A percentile compares a stretch with the other conserved stretches of the same genome.
phyloP scores from a whole-genome alignment of 2,329 filamentous ascomycete genomes.

The Diaporthe australafricana region DNA sequence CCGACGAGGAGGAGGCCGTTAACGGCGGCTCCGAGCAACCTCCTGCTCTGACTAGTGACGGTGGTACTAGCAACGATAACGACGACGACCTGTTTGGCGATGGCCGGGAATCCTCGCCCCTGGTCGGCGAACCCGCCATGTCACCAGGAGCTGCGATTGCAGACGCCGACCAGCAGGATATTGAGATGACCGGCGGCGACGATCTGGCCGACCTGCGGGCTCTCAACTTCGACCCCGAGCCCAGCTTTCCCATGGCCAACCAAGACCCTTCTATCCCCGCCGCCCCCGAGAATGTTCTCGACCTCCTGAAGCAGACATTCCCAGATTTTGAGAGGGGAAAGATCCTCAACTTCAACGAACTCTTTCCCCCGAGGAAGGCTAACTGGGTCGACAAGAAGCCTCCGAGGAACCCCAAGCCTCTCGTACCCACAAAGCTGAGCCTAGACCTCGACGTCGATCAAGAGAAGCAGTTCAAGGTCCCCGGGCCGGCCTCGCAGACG shows the following conservation, averaged over 20 bases:
- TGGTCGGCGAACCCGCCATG: constrained; percentile 54
- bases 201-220: constrained; percentile 50
- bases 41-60: constrained; percentile 69
- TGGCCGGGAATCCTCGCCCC: constrained; percentile 60
- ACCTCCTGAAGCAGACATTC: constrained; percentile 83
- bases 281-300: constrained; percentile 77
- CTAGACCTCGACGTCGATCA: constrained; percentile 89
- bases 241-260: constrained; percentile 58
- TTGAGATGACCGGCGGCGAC: constrained; percentile 48
- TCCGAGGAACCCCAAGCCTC: constrained; percentile 80
- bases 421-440: constrained; percentile 88
- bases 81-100: constrained; percentile 79
- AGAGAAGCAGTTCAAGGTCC: constrained; percentile 85
- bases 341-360: constrained; percentile 81
- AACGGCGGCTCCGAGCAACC: constrained; percentile 55
- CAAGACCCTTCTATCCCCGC: constrained; percentile 74
- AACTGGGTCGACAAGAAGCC: constrained; percentile 84
- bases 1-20: constrained; percentile 74
- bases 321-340: constrained; percentile 83
- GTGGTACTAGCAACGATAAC: constrained; percentile 66
- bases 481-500: constrained; percentile 64
- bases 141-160: constrained; percentile 58
- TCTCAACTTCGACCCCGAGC: constrained; percentile 59
- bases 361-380: constrained; percentile 85
- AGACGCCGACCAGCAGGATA: constrained; percentile 44